Conservation (phyloP, 305 asterid species). For the Fraxinus paxiana region DNA sequence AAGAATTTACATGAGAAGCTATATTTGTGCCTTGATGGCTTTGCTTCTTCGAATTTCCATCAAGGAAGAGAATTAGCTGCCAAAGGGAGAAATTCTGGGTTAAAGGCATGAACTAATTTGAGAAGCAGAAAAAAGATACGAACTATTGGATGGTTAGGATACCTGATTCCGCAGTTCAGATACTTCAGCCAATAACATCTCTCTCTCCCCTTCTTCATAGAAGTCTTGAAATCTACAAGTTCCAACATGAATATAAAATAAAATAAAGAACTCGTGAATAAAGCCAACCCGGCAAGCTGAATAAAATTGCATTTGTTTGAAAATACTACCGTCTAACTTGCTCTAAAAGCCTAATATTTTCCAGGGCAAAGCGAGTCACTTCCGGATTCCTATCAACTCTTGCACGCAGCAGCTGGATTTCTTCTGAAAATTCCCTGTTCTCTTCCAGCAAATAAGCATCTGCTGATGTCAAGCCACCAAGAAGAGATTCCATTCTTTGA, state of each 20-base stretch:
- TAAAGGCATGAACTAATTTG: constrained; percentile 15
- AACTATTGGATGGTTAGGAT: constrained; percentile 17
- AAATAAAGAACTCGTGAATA: constrained; percentile 2
- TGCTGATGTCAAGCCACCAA: constrained; percentile 58
- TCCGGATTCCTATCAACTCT: constrained; percentile 85
- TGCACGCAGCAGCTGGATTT: constrained; percentile 64
- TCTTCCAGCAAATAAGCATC: constrained; percentile 72
- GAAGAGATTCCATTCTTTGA: constrained; percentile 85
- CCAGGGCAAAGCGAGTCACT: constrained; percentile 94
- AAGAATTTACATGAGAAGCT: constrained; percentile 33
- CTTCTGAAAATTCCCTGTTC: constrained; percentile 67
- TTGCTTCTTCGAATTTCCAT: constrained; percentile 54
- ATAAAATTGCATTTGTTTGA: neutral
- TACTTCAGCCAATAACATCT: constrained; percentile 68
- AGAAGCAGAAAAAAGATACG: constrained; percentile 11
- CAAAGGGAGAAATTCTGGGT: constrained; percentile 13
- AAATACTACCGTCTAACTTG: constrained; percentile 63
- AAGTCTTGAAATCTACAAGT: constrained; percentile 76
- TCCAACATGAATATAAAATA: neutral
- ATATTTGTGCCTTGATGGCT: constrained; percentile 37
- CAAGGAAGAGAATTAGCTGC: constrained; percentile 56
- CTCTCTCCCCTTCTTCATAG: constrained; percentile 95
- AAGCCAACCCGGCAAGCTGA: neutral
- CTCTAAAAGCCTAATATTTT: constrained; percentile 87
- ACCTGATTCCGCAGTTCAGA: constrained; percentile 86